phyloP scores from a whole-genome alignment of 306 rosid species.

The Lathyrus oleraceus region DNA sequence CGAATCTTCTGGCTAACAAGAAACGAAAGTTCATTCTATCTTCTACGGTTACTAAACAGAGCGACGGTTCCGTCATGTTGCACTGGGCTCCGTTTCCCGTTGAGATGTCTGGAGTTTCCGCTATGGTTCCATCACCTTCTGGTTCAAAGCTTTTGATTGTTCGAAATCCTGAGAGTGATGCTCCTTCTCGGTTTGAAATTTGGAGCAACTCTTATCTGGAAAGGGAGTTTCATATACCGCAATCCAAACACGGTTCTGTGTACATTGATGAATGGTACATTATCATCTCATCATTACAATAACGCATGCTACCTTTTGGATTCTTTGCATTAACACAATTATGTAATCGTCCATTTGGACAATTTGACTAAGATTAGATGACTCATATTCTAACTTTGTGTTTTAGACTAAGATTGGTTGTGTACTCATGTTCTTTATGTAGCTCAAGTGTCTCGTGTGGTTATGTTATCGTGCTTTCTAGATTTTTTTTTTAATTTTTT shows the following conservation, averaged over 20 bases:
- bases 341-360: too few species aligned
- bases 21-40: constrained; percentile 65
- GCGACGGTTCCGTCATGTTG: constrained; percentile 44
- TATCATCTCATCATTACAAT: not conserved
- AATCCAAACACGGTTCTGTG: constrained; percentile 74
- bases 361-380: too few species aligned
- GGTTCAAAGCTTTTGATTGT: constrained; percentile 68
- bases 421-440: not conserved
- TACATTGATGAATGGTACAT: constrained; percentile 84
- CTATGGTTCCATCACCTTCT: constrained; percentile 80
- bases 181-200: constrained; percentile 65
- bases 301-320: not conserved
- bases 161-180: constrained; percentile 70
- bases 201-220: constrained; percentile 67
- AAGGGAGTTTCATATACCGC: constrained; percentile 70
- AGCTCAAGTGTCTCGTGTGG: not conserved
- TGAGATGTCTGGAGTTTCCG: constrained; percentile 73
- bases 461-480: not conserved
- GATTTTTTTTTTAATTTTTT: not conserved
- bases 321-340: too few species aligned
- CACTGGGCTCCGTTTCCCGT: constrained; percentile 82
- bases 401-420: not conserved
- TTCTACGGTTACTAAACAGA: constrained; percentile 53
- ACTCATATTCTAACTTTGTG: too few species aligned
- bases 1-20: constrained; percentile 76